A percentile compares a stretch with the other conserved stretches of the same genome.
Conservation (phyloP, 345 rosid species). For the Odontarrhena argentea region DNA sequence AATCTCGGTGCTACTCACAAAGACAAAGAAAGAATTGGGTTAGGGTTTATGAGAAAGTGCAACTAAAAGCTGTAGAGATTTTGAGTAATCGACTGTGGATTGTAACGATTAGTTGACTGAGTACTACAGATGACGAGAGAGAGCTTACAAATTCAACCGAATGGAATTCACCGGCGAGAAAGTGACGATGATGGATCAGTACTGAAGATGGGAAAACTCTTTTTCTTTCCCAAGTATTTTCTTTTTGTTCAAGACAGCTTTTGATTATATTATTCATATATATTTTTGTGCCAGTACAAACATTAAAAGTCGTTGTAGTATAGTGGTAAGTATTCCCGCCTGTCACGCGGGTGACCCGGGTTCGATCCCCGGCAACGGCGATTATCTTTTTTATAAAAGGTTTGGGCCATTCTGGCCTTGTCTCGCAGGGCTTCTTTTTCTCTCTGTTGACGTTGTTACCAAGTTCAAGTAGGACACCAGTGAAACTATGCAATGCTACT, state of each 20-base stretch:
- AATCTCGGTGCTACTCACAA: constrained; percentile 21
- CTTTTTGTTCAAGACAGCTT: constrained; percentile 49
- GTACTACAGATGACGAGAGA: background rate
- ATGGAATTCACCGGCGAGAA: constrained; percentile 7
- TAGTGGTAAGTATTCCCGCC: constrained; percentile 91
- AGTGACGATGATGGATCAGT: constrained; percentile 16
- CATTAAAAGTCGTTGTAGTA: constrained; percentile 68
- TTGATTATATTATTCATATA: background rate
- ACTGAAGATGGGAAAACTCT: constrained; percentile 2
- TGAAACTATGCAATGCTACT: background rate
- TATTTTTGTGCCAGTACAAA: accelerated
- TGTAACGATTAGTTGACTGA: background rate
- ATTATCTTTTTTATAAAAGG: background rate
- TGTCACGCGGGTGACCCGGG: constrained; percentile 97
- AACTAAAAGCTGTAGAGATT: background rate
- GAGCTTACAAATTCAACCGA: constrained; percentile 18
- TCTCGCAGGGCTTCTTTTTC: too few relatives aligned
- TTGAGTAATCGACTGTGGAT: background rate
- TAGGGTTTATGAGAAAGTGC: constrained; percentile 26
- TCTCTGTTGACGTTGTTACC: too few relatives aligned
- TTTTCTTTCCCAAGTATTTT: constrained; percentile 35
- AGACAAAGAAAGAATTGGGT: background rate
- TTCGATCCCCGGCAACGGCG: constrained; percentile 97
- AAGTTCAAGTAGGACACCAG: too few relatives aligned
- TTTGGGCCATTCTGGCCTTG: too few relatives aligned